These are phyloP conservation scores for Parathielavia hyrcaniae DNA, from an alignment of 495 filamentous ascomycete species.

Conservation along the genomic window DNA sequence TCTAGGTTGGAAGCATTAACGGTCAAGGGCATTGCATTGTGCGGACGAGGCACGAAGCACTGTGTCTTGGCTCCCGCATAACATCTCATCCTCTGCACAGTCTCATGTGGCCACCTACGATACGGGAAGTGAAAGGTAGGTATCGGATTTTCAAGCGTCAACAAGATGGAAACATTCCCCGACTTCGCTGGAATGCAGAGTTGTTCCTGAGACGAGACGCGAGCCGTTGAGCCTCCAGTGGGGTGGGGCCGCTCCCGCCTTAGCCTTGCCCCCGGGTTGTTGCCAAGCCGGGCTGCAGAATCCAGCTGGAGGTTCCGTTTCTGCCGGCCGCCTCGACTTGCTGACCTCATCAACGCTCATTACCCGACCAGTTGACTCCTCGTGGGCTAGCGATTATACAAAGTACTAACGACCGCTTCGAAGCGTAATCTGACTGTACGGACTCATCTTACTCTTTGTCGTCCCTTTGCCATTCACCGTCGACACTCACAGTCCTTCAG, in stretches of 20 bases:
- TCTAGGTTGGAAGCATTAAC: not conserved
- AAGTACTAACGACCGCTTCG: not conserved
- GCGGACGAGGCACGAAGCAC: not conserved
- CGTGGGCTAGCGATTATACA: not conserved
- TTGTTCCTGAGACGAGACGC: conserved; percentile 9
- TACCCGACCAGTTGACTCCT: no score
- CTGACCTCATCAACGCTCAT: conserved; percentile 15
- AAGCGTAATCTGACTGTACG: not conserved
- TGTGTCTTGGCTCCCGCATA: not conserved
- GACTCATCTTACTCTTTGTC: not conserved
- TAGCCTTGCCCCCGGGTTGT: not conserved
- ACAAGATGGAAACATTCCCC: conserved; percentile 9
- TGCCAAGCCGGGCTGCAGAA: not conserved
- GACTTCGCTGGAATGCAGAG: not conserved
- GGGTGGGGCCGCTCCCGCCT: not conserved
- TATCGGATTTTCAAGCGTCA: no score
- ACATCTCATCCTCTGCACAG: not conserved
- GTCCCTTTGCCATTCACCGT: not conserved
- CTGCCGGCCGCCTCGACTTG: not conserved
- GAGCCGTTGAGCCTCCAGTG: not conserved
- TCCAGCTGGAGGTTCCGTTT: no score
- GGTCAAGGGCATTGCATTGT: no score
- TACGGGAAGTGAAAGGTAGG: not conserved
- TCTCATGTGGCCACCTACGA: not conserved
- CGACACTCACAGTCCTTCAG: not conserved